Evolutionary conservation across 2,329 filamentous ascomycete species (phyloP).

Genomic region (Ophidiomyces ophidiicola): DNA sequence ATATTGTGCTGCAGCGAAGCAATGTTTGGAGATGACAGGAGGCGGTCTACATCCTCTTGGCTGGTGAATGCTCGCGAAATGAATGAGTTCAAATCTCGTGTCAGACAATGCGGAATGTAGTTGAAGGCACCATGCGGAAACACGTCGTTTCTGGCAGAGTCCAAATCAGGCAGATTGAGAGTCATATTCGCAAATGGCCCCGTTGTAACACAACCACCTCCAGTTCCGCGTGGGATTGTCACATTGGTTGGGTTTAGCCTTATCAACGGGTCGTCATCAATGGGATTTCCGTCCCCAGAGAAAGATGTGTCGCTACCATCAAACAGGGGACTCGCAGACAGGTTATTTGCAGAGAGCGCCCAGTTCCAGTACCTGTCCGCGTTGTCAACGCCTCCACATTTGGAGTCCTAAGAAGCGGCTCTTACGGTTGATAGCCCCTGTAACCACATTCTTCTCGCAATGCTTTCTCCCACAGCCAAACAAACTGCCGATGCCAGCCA

Average conservation of each 20-base stretch:
- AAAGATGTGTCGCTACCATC: conserved; percentile 23
- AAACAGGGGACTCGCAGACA: conserved; percentile 16
- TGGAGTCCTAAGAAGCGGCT: not conserved
- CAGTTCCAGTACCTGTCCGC: conserved; percentile 28
- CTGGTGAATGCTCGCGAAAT: conserved; percentile 7
- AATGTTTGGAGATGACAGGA: conserved; percentile 12
- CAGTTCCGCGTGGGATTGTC: conserved; percentile 19
- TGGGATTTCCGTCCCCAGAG: conserved; percentile 19
- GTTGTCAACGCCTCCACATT: conserved; percentile 24
- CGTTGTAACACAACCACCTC: conserved; percentile 22
- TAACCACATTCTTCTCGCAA: conserved; percentile 34
- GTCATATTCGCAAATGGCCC: conserved; percentile 26
- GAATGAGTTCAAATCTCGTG: conserved; percentile 27
- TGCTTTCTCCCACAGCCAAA: conserved; percentile 28
- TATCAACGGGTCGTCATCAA: conserved; percentile 1
- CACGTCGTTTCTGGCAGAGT: conserved; percentile 11
- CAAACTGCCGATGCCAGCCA: conserved; percentile 31
- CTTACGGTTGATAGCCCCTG: conserved; percentile 25
- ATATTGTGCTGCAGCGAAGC: conserved; percentile 8
- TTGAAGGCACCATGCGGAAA: conserved; percentile 14
- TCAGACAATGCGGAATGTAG: conserved; percentile 27
- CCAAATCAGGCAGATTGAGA: conserved; percentile 25
- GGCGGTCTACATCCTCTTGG: conserved; percentile 4
- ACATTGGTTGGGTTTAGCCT: conserved; percentile 20
- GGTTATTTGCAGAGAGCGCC: conserved; percentile 15